Evolutionary conservation across 2,329 filamentous ascomycete species (phyloP).

Genomic region (Arthrobotrys conoides): DNA sequence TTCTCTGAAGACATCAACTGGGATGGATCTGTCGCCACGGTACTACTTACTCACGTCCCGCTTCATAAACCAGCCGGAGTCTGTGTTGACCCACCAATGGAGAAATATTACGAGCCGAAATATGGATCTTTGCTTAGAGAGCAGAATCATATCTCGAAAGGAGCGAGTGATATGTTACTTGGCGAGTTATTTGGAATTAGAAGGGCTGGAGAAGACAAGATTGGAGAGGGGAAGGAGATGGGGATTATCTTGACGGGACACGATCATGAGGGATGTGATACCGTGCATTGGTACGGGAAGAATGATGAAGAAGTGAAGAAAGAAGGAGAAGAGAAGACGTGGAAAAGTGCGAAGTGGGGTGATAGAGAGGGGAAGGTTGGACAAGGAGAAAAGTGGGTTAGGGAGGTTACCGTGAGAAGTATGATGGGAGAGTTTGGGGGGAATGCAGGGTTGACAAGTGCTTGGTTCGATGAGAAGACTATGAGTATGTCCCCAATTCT

Average conservation of each 20-base stretch:
- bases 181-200: constrained; percentile 87
- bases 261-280: constrained; percentile 94
- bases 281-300: constrained; percentile 76
- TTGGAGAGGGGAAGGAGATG: constrained; percentile 73
- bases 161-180: constrained; percentile 81
- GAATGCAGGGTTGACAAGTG: constrained; percentile 86
- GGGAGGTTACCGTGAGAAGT: constrained; percentile 92
- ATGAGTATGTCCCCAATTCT: constrained; percentile 61
- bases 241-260: constrained; percentile 92
- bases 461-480: constrained; percentile 83
- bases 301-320: constrained; percentile 1
- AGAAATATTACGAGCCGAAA: constrained; percentile 80
- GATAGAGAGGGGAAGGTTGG: constrained; percentile 66
- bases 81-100: constrained; percentile 87
- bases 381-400: constrained; percentile 70
- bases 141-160: constrained; percentile 87
- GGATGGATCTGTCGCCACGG: constrained; percentile 72
- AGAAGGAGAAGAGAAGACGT: constrained; percentile 36
- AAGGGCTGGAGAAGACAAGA: constrained; percentile 66
- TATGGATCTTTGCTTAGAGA: constrained; percentile 82
- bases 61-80: constrained; percentile 85
- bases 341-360: constrained; percentile 58
- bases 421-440: constrained; percentile 99
- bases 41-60: constrained; percentile 92
- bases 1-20: constrained; percentile 62